Evolutionary conservation across 2,329 filamentous ascomycete genomes (phyloP).

Genomic region (Alternaria hordeiaustralica): DNA sequence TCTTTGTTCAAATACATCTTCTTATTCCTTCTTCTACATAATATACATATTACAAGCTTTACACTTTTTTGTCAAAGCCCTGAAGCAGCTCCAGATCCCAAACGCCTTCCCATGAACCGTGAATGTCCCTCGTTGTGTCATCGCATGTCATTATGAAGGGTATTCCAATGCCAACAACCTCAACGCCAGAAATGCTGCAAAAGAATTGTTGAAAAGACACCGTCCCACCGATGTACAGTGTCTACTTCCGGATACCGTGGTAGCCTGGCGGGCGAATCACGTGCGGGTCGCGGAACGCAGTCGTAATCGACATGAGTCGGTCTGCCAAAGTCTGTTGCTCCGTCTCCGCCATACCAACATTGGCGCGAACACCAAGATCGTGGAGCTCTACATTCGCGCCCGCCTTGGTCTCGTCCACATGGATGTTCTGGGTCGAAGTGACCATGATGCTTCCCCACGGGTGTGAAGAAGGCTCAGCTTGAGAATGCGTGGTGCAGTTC

Average conservation of each 20-base stretch:
- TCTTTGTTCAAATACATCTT: not conserved
- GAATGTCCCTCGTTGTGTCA: not conserved
- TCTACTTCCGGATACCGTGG: constrained; percentile 13
- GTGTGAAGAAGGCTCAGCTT: constrained; percentile 16
- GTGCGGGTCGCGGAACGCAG: constrained; percentile 36
- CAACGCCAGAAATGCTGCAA: constrained; percentile 1
- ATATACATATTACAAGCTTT: not conserved
- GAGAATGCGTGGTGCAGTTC: constrained; percentile 7
- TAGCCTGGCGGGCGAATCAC: constrained; percentile 18
- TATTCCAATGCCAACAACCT: not conserved
- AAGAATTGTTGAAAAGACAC: not conserved
- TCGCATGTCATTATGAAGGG: not conserved
- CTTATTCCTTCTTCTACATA: not conserved
- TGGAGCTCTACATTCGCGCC: constrained; percentile 35
- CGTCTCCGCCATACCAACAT: constrained; percentile 42
- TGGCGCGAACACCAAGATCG: constrained; percentile 42
- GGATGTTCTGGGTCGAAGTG: constrained; percentile 45
- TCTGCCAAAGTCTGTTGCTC: constrained; percentile 54
- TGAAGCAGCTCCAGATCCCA: not conserved
- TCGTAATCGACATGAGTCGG: constrained; percentile 40
- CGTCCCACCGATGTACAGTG: too few relatives aligned
- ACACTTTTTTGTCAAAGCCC: not conserved
- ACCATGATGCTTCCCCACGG: constrained; percentile 50
- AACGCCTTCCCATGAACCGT: not conserved
- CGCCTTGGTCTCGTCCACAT: constrained; percentile 35